These are phyloP conservation scores for Nitzschia sp. DNA, from an alignment of 108 stramenopile species.

Conservation along the genomic window DNA sequence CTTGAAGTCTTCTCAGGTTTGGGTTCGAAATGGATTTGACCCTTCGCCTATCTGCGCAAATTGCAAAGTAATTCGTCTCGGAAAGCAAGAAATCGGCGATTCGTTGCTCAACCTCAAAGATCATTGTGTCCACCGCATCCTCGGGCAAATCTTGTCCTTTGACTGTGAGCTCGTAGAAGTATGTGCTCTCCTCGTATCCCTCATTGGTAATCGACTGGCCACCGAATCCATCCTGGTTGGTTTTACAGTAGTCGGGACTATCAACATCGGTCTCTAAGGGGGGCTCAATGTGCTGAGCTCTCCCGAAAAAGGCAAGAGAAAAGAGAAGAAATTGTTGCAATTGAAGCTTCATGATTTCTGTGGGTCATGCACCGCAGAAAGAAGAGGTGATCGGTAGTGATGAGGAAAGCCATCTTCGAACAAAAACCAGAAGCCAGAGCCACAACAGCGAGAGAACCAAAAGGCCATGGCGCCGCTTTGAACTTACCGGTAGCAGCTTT, in stretches of 20 bases:
- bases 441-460: too few relatives aligned
- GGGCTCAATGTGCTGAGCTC: neutral
- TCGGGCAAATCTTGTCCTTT: neutral
- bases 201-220: neutral
- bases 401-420: too few relatives aligned
- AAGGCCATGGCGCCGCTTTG: too few relatives aligned
- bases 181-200: neutral
- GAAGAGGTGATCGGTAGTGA: too few relatives aligned
- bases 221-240: constrained; percentile 14
- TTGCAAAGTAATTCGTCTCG: neutral
- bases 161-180: neutral
- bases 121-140: neutral
- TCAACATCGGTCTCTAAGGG: constrained; percentile 14
- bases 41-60: neutral
- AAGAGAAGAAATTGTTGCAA: neutral
- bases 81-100: constrained; percentile 5
- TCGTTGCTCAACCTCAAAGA: neutral
- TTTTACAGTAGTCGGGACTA: constrained; percentile 1
- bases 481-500: too few relatives aligned
- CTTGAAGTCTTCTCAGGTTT: neutral
- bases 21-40: neutral
- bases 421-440: too few relatives aligned
- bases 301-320: neutral
- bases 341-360: constrained; percentile 6
- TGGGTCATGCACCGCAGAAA: too few relatives aligned